These are phyloP conservation scores for Lithospermum erythrorhizon DNA, from an alignment of 257 asterid genomes.

Conservation along the genomic window DNA sequence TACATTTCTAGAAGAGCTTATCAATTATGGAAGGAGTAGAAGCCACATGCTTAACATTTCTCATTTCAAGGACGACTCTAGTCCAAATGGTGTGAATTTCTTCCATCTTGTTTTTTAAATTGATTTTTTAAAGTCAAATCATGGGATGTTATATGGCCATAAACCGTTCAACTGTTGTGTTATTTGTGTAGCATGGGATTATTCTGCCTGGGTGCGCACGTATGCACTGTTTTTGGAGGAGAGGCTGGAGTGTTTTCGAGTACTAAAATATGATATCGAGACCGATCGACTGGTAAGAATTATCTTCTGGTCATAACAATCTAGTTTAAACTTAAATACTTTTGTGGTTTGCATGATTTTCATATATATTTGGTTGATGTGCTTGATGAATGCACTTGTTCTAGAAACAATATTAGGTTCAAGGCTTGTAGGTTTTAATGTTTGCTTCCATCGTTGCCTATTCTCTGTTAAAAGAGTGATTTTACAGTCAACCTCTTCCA, in stretches of 20 bases:
- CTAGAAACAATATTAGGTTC: background rate
- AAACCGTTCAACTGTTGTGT: conserved; percentile 13
- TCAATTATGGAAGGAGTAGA: conserved; percentile 75
- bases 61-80: conserved; percentile 94
- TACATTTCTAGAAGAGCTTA: conserved; percentile 83
- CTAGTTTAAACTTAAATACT: background rate
- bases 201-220: conserved; percentile 92
- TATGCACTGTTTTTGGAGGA: conserved; percentile 91
- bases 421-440: background rate
- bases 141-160: conserved; percentile 2
- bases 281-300: conserved; percentile 55
- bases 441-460: background rate
- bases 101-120: background rate
- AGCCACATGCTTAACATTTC: conserved; percentile 81
- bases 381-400: background rate
- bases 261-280: conserved; percentile 74
- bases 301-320: background rate
- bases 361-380: too few species aligned
- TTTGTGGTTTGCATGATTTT: background rate
- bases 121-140: conserved; percentile 2
- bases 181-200: conserved; percentile 74
- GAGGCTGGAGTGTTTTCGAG: conserved; percentile 87
- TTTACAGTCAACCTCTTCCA: too few species aligned
- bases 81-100: conserved; percentile 62
- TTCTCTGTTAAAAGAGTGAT: too few species aligned